Conservation (phyloP, 2,329 filamentous ascomycete species). For the Fusarium nurragi region DNA sequence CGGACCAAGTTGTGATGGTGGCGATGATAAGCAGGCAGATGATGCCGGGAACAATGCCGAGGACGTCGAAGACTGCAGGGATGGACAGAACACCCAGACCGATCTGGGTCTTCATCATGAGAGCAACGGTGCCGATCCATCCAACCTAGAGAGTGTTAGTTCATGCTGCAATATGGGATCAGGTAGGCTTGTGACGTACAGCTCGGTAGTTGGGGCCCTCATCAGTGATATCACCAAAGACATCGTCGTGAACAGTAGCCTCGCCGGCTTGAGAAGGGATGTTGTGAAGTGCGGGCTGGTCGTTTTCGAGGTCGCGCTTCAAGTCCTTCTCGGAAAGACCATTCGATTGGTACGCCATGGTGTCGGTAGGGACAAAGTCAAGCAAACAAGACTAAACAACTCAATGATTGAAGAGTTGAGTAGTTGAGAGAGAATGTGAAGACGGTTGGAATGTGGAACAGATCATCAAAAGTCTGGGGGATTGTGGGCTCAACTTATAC, state of each 20-base stretch:
- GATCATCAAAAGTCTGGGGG: slow-evolving; percentile 25
- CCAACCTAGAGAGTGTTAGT: slow-evolving; percentile 47
- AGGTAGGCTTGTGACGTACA: slow-evolving; percentile 33
- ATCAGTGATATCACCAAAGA: slow-evolving; percentile 47
- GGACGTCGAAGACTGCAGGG: slow-evolving; percentile 55
- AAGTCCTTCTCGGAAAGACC: slow-evolving; percentile 27
- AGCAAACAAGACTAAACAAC: slow-evolving; percentile 15
- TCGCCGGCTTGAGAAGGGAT: slow-evolving; percentile 6
- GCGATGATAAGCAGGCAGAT: slow-evolving; percentile 55
- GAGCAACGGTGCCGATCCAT: slow-evolving; percentile 55
- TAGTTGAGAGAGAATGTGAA: neutral
- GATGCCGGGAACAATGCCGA: slow-evolving; percentile 59
- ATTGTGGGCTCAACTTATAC: slow-evolving; percentile 37
- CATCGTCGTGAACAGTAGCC: slow-evolving; percentile 40
- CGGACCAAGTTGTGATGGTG: slow-evolving; percentile 59
- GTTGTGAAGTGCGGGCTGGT: neutral
- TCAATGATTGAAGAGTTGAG: slow-evolving; percentile 22
- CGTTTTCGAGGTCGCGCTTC: slow-evolving; percentile 22
- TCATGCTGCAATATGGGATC: neutral
- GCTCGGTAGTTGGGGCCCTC: slow-evolving; percentile 47
- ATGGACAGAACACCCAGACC: slow-evolving; percentile 60
- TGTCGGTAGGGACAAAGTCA: neutral
- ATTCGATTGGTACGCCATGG: slow-evolving; percentile 26
- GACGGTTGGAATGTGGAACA: slow-evolving; percentile 17
- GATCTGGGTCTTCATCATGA: slow-evolving; percentile 60